phyloP scores from a whole-genome alignment of 2,329 filamentous ascomycete genomes.

The Alternaria ethzedia region DNA sequence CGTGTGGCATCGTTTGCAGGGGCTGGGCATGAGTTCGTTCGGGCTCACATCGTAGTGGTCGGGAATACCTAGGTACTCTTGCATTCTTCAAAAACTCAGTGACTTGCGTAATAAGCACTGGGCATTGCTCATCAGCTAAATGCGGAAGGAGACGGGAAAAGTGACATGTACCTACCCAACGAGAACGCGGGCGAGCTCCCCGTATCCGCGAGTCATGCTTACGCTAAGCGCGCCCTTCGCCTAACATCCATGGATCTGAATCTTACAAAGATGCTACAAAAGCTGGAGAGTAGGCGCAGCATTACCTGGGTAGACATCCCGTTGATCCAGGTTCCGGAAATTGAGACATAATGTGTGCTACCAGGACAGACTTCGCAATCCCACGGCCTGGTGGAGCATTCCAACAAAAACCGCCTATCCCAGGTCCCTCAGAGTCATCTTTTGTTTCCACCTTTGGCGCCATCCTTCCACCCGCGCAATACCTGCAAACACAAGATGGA shows the following conservation, averaged over 20 bases:
- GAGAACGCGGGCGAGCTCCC: background rate
- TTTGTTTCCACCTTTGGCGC: constrained; percentile 50
- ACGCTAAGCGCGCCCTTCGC: background rate
- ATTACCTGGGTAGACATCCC: background rate
- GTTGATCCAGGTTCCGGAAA: background rate
- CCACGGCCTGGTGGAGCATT: constrained; percentile 31
- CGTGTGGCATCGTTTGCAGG: background rate
- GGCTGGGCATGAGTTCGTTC: background rate
- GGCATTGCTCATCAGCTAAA: background rate
- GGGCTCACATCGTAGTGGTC: background rate
- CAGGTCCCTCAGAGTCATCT: constrained; percentile 46
- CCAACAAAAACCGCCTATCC: constrained; percentile 30
- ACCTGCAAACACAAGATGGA: constrained; percentile 41
- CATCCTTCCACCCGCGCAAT: constrained; percentile 49
- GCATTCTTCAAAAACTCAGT: background rate
- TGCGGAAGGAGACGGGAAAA: background rate
- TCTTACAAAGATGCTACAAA: background rate
- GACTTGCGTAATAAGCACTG: background rate
- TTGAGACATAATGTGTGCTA: background rate
- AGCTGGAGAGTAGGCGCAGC: background rate
- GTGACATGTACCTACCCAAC: background rate
- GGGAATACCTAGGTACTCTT: background rate
- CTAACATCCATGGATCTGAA: background rate
- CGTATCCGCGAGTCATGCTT: background rate
- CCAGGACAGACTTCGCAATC: constrained; percentile 16